Percentiles rank a stretch among this genome's conserved stretches.
phyloP scores from a whole-genome alignment of 371 early-diverging fungal genomes.

The Apophysomyces ossiformis region DNA sequence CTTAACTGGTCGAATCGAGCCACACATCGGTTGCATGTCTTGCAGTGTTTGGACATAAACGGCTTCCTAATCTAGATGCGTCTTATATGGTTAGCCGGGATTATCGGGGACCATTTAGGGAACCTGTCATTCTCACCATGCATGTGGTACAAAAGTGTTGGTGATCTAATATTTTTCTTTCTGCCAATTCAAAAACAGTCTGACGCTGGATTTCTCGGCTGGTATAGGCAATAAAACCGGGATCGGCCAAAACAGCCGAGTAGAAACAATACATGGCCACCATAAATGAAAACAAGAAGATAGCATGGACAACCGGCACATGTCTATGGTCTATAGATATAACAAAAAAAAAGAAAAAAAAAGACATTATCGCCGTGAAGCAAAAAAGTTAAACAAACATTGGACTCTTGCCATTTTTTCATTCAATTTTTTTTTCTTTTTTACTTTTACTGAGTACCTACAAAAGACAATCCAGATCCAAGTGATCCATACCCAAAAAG shows the following conservation, averaged over 20 bases:
- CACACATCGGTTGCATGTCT: constrained; percentile 95
- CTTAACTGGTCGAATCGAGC: constrained; percentile 95
- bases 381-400: no score
- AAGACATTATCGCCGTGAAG: no score
- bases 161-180: constrained; percentile 69
- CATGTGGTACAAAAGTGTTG: constrained; percentile 87
- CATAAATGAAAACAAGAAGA: not conserved
- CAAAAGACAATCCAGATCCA: constrained; percentile 24
- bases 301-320: not conserved
- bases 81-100: no score
- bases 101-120: no score
- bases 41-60: constrained; percentile 97
- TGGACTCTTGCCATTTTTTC: no score
- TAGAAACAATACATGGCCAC: constrained; percentile 74
- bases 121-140: constrained; percentile 41
- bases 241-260: constrained; percentile 74
- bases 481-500: constrained; percentile 55
- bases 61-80: constrained; percentile 74
- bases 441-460: not conserved
- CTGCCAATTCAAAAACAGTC: constrained; percentile 69
- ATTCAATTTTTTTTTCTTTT: no score
- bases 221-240: constrained; percentile 76
- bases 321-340: not conserved
- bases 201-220: constrained; percentile 50
- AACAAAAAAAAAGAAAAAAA: not conserved